Evolutionary conservation across 2,329 filamentous ascomycete genomes (phyloP).

Genomic region (Chalaropsis thielavioides): DNA sequence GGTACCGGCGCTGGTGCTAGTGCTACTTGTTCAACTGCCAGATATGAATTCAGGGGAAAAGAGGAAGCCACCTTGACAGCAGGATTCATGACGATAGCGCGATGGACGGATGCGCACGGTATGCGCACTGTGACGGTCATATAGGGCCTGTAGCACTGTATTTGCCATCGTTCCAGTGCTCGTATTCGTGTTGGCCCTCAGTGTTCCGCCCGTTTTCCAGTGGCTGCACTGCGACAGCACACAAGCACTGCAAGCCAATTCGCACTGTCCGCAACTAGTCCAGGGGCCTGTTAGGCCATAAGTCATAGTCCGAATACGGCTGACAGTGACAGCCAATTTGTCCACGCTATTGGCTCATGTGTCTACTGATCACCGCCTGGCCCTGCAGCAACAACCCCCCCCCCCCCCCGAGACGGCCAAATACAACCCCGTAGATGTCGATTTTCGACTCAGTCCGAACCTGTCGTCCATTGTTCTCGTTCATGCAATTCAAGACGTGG

Average conservation of each 20-base stretch:
- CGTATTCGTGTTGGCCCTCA: constrained; percentile 18
- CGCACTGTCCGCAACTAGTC: constrained; percentile 6
- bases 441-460: background rate
- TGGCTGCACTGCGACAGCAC: background rate
- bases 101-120: background rate
- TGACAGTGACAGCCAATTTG: constrained; percentile 12
- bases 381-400: background rate
- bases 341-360: background rate
- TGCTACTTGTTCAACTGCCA: background rate
- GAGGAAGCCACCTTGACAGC: background rate
- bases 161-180: background rate
- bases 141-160: background rate
- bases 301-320: constrained; percentile 16
- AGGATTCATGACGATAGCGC: background rate
- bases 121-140: background rate
- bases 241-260: background rate
- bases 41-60: background rate
- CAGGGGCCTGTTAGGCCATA: constrained; percentile 7
- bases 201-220: background rate
- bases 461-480: background rate
- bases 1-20: background rate
- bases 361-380: background rate
- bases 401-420: background rate
- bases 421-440: background rate
- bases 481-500: background rate